Conservation (phyloP, 768 basidiomycete genomes). For the Daedalea quercina region DNA sequence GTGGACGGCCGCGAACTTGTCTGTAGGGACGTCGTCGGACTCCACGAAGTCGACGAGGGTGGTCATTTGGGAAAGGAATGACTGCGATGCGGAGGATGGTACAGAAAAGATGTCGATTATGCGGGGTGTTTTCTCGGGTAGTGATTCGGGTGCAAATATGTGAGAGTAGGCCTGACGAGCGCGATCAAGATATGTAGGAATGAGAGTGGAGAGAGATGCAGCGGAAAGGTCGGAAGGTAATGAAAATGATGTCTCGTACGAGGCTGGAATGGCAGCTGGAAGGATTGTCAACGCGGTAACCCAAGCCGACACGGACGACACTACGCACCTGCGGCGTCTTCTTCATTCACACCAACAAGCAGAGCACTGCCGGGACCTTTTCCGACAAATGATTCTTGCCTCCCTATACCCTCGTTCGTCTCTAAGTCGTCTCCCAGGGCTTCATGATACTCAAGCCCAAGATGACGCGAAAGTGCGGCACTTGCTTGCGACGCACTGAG, state of each 20-base stretch:
- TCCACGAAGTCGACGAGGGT: constrained; percentile 50
- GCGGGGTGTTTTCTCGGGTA: constrained; percentile 21
- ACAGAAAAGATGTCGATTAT: constrained; percentile 36
- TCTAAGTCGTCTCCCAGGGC: constrained; percentile 32
- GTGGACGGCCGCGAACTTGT: constrained; percentile 57
- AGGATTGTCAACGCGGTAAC: not conserved
- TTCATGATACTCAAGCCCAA: constrained; percentile 66
- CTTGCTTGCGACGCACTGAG: constrained; percentile 50
- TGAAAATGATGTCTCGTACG: constrained; percentile 43
- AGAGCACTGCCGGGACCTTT: constrained; percentile 44
- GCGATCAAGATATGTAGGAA: constrained; percentile 51
- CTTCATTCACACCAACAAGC: constrained; percentile 50
- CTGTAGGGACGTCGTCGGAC: constrained; percentile 32
- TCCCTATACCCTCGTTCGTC: constrained; percentile 14
- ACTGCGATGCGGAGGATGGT: constrained; percentile 31
- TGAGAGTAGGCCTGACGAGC: constrained; percentile 53
- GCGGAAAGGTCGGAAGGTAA: constrained; percentile 25
- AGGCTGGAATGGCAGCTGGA: constrained; percentile 52
- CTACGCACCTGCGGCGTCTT: constrained; percentile 46
- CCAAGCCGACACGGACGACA: not conserved
- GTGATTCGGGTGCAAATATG: constrained; percentile 35
- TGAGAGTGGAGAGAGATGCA: constrained; percentile 41
- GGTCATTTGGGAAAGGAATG: constrained; percentile 35
- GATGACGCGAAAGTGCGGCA: constrained; percentile 57
- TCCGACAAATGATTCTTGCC: constrained; percentile 45